Evolutionary conservation across 148 eudicot genomes (phyloP).

Genomic region (Bassia scoparia): DNA sequence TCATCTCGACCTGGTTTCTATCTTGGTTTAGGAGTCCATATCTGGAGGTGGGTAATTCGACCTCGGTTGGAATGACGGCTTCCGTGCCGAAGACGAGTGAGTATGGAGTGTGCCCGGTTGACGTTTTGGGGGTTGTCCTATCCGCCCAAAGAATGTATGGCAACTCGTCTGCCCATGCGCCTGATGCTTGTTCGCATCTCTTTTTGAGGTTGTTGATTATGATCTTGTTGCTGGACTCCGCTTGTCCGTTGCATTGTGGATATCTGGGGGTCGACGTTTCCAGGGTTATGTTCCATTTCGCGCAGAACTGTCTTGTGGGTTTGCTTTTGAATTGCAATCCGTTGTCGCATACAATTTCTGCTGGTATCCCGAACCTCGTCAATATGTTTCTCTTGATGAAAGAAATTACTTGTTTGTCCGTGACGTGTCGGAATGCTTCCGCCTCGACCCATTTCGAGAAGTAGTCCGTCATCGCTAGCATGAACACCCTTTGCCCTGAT

Average conservation of each 20-base stretch:
- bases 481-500: not conserved
- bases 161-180: not conserved
- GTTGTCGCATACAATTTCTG: not conserved
- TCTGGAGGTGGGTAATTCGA: not conserved
- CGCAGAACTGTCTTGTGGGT: not conserved
- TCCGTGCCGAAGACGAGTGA: not conserved
- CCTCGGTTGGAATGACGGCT: not conserved
- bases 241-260: too few relatives aligned
- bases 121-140: not conserved
- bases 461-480: not conserved
- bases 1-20: not conserved
- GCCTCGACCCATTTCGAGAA: constrained; percentile 13
- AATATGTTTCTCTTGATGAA: not conserved
- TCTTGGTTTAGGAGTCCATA: not conserved
- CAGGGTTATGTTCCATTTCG: not conserved
- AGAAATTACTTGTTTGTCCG: not conserved
- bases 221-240: too few relatives aligned
- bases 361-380: not conserved
- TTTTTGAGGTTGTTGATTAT: too few relatives aligned
- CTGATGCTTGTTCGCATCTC: too few relatives aligned
- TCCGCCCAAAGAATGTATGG: not conserved
- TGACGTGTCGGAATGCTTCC: not conserved
- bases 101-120: not conserved
- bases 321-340: not conserved
- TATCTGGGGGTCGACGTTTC: not conserved